phyloP scores from a whole-genome alignment of 176 grass and related monocot genomes.

The Aegilops umbellulata region DNA sequence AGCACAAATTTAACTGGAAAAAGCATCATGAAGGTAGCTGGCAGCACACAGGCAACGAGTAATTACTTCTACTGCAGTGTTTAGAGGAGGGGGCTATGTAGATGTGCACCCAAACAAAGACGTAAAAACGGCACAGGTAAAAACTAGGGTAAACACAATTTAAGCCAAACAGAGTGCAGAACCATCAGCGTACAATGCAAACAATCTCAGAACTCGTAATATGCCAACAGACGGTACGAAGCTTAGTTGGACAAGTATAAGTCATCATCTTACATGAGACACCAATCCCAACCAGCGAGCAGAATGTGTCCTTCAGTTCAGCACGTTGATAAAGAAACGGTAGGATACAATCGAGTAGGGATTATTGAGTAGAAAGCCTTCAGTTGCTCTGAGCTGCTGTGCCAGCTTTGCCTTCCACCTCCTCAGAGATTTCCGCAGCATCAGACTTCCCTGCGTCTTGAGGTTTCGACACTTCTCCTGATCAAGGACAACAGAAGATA shows the following conservation, averaged over 20 bases:
- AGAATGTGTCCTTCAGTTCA: constrained; percentile 17
- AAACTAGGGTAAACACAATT: neutral
- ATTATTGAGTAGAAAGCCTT: constrained; percentile 26
- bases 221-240: constrained; percentile 3
- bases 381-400: constrained; percentile 22
- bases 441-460: constrained; percentile 32
- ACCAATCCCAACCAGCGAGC: neutral
- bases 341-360: constrained; percentile 11
- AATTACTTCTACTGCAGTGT: too few relatives aligned
- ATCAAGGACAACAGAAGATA: neutral
- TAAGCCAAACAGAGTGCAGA: neutral
- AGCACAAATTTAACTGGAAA: too few relatives aligned
- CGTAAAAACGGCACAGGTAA: neutral
- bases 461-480: constrained; percentile 53
- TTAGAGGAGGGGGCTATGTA: neutral
- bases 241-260: constrained; percentile 13
- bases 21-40: too few relatives aligned
- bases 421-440: constrained; percentile 5
- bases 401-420: constrained; percentile 30
- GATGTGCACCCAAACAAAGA: neutral
- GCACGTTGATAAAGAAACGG: constrained; percentile 15
- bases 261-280: constrained; percentile 9
- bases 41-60: too few relatives aligned
- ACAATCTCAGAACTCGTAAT: constrained; percentile 26
- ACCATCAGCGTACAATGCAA: constrained; percentile 8